Base-by-base conservation (phyloP, 345 rosid species). In the Eucalyptus sideroxylon region DNA sequence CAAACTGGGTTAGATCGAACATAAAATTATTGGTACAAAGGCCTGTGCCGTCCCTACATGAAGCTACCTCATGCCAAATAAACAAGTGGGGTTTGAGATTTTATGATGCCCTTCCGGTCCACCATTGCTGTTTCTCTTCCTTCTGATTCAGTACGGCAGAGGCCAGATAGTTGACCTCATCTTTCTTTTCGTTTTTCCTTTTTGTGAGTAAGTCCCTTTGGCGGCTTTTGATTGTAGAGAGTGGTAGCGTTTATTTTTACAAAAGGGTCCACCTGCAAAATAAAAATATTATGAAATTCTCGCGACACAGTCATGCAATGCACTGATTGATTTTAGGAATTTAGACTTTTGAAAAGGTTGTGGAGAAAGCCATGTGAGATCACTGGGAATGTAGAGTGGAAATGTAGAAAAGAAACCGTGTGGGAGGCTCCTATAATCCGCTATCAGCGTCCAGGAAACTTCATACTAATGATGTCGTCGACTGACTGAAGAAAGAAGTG, bases 101-200 rank as follows among this genome's bases (percentile, higher is more conserved):
- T 55, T 55, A 8, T 55, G 2, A 23, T 56, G 60, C 60, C 0
- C 60, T 21, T 23, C 11, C 5, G 3, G 69, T 6, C 16, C 69
- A 27, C 2, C 16, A 27, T 27, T 13, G 31, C 17, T 5, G 69
- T 13, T 13, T 13, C 31, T 62, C 31, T 62, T 27, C 34, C 31
- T 6, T 62, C 34, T 27, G 8, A 12, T 62, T 62, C 16, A 3
- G 17, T 62, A 62, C 31, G 16, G 69, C 69, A 62, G 4, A 60
- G 0, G 31, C 15, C 69, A 27, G 6, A 12, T 0, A 6, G 6
- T 27, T 12, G 69, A 1, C 31, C 2, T 62, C 69, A 7, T 27
- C 69, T 27, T 62, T 62, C 69, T 62, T 62, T 56, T 23, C 12
- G 60, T 4, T 56, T 56, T 21, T 56, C 9, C 24, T 0, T 19